Base-by-base conservation (phyloP, 2,329 filamentous ascomycete species). In the Penicillium sp. region DNA sequence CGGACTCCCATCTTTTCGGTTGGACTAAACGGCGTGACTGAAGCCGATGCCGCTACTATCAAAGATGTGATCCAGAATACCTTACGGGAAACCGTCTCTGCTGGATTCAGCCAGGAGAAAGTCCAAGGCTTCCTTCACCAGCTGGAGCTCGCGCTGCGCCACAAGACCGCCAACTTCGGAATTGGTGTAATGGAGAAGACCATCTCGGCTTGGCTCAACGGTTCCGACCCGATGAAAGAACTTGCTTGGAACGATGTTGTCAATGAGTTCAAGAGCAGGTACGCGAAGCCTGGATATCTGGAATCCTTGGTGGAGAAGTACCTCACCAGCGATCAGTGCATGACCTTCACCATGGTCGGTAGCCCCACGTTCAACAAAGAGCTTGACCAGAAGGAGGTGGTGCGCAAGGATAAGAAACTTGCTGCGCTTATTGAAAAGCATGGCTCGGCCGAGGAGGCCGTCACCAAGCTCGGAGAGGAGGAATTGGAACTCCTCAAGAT, bases 91-190 rank as follows among this genome's bases (percentile, higher is more conserved):
- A 82, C 82, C 6, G 80, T 83, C 14, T 74, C 83, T 22, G 87
- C 85, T 52, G 92, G 93, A 0, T 95, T 99, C 60, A 90, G 93
- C 51, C 79, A 85, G 62, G 83, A 85, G 60, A 99, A 99, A 71
- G 89, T 99, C 51, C 89, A 95, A 55, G 93, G 93, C 2, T 87
- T 95, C 55, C 78, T 99, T 46, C 93, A 99, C 68, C 92, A 97
- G 69, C 74, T 97, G 3, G 93, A 99, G 67, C 79, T 99, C n/a
- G 80, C 85, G 0, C 74, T 97, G 41, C 96, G 96, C 73, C 90
- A 99, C 74, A 97, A 97, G 77, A 96, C 90, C 0, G 89, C 93
- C 46, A 90, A 87, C 63, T 99, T 99, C 65, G 93, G 93, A 12
- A 89, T 96, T 78, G 85, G 86, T 14, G 81, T 97, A 45, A 82